Evolutionary conservation across 768 basidiomycete species (phyloP), one percentile per base, ranked within the genome.

Genomic region (Sporobolomyces pararoseus): DNA sequence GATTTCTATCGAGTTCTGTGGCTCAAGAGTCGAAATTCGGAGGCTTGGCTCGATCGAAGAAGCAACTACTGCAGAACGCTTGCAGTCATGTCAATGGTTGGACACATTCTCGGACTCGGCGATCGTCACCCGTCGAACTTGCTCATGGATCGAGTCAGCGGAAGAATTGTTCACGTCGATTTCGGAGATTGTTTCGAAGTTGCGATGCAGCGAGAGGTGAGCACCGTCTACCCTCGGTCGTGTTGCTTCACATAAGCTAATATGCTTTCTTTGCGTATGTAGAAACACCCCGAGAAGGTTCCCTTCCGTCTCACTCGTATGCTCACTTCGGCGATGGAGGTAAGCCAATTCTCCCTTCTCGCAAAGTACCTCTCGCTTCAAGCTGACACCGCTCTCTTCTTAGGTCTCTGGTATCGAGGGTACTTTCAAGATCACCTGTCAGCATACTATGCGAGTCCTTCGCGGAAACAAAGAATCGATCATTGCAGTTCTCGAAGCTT

Each of bases 291-390:
- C 0, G 96, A 99, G 81, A 94, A 89, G 79, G 91, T 99, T 62
- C 96, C 96, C 0, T 99, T 99, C 87, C 86, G 96, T 46, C 83
- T 99, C 71, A 99, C 96, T 14, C 84, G 96, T 75, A 99, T 99
- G 96, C 84, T 99, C 61, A 95, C 92, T 16, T 91, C 96, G 78
- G 96, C 96, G 17, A 99, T 99, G 96, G 96, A 99, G 85, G 93
- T 91, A 74, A 74, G 84, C 77, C 17, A 23, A 23, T 1, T 19
- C 21, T 44, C n/a, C 27, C 16, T 27, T 10, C 35, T 21, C 39
- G 35, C 39, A 32, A 25, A 9, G 19, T 35, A 21, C 27, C 12
- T 37, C 57, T 7, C 16, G 32, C 39, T 5, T 21, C 19, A 7
- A 12, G 32, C 29, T 62, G n/a, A 12, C 21, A 51, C 7, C 27